Evolutionary conservation across 306 rosid genomes (phyloP), one percentile per base, ranked within the genome.

Genomic region (Trifolium pratense): DNA sequence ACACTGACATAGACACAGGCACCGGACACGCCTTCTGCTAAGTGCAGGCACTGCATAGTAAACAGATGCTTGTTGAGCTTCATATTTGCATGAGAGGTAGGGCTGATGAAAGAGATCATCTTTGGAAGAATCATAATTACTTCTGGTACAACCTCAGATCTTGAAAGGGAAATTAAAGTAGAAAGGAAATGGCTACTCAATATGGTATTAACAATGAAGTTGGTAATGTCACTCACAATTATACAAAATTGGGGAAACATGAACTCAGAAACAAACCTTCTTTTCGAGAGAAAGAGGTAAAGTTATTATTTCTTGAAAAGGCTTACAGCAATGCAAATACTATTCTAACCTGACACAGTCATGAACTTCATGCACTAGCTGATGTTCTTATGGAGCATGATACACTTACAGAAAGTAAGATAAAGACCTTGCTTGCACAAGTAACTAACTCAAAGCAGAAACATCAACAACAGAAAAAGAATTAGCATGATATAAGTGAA

Each of bases 41-140:
- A n/a, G 32, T 29, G 6, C 32, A 4, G 32, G 32, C 32, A 4
- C 32, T 29, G 32, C 32, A 29, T 29, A 29, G 89, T 18, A 91
- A 88, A 70, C 92, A 93, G 79, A 85, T 93, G 96, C 97, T 91
- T 74, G 96, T 97, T 0, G 48, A 75, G 21, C 98, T 93, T 8
- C 94, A 93, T 59, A 89, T 91, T 58, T 75, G 73, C 75, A 91
- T 93, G 98, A 97, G 96, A 23, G 98, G 98, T 11, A 75, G 94
- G 32, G 98, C 88, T 63, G 98, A 96, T 1, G 97, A 21, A 93
- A 80, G 97, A 93, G 86, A 83, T 93, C 6, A 89, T 89, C 26
- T 93, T 91, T 73, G 97, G 98, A 60, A 94, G 88, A 56, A 91
- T 70, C 70, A 94, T 88, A 80, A 90, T 91, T 39, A 89, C 96